Percentiles rank a stretch among this genome's conserved stretches.
Evolutionary conservation across 1,284 basidiomycete species (phyloP).

Genomic region (Malassezia slooffiae): DNA sequence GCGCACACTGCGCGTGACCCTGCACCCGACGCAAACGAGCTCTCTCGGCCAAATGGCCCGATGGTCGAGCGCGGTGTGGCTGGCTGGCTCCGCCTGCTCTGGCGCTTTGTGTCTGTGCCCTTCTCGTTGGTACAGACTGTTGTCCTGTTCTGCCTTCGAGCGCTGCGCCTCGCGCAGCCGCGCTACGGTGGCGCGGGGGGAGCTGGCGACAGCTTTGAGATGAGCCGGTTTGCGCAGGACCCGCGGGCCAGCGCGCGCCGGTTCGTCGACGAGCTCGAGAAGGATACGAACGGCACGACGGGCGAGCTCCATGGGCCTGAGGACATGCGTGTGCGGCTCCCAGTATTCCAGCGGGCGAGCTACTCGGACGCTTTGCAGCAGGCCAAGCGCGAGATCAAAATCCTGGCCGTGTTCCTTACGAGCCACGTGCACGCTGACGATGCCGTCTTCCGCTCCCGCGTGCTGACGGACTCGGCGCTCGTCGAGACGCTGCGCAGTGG

Average conservation of each 20-base stretch:
- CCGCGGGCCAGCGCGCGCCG: background rate
- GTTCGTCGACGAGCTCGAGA: constrained; percentile 9
- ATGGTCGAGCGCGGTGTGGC: too few relatives aligned
- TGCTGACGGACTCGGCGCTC: constrained; percentile 63
- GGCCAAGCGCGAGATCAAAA: constrained; percentile 61
- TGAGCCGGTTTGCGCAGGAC: constrained; percentile 7
- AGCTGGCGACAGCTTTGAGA: background rate
- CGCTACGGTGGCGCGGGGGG: background rate
- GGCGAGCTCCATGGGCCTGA: too few relatives aligned
- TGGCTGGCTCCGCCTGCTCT: background rate
- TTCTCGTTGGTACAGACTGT: constrained; percentile 2
- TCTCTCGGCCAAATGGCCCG: too few relatives aligned
- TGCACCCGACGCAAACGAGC: too few relatives aligned
- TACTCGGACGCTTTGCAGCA: constrained; percentile 67
- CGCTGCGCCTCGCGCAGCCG: background rate
- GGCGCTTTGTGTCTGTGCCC: constrained; percentile 4
- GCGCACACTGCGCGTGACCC: too few relatives aligned
- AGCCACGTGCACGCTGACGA: constrained; percentile 83
- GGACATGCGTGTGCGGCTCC: constrained; percentile 11
- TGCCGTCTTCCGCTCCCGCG: constrained; percentile 70
- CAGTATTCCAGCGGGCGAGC: constrained; percentile 59
- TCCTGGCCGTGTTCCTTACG: constrained; percentile 73
- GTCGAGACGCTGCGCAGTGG: constrained; percentile 59
- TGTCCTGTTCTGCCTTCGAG: background rate
- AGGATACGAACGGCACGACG: constrained; percentile 5